Percentiles rank a stretch among this genome's conserved stretches.
These are phyloP conservation scores for Aspergillus ostianus DNA, from an alignment of 495 filamentous ascomycete genomes.

Conservation along the genomic window DNA sequence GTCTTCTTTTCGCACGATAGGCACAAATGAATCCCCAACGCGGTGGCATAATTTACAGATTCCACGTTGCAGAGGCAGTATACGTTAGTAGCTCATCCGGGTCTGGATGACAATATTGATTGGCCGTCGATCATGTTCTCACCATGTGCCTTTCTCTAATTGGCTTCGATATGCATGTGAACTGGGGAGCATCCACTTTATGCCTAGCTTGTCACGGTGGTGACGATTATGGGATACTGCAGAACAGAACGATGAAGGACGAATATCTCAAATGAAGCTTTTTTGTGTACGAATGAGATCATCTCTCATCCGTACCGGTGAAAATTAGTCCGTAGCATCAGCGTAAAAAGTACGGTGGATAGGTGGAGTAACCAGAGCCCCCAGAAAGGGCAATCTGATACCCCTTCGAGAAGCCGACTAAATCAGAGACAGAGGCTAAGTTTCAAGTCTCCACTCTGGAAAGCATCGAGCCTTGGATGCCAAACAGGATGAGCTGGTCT, in stretches of 20 bases:
- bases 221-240: neutral
- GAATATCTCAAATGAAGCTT: too few relatives aligned
- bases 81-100: neutral
- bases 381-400: neutral
- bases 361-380: neutral
- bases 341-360: too few relatives aligned
- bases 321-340: too few relatives aligned
- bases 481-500: neutral
- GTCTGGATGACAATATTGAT: neutral
- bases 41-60: neutral
- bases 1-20: too few relatives aligned
- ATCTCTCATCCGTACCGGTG: too few relatives aligned
- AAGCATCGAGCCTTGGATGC: neutral
- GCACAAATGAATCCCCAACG: neutral
- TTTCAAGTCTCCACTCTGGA: neutral
- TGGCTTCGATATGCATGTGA: neutral
- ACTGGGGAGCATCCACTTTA: neutral
- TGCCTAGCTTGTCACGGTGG: neutral
- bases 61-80: neutral
- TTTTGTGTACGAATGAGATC: too few relatives aligned
- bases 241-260: too few relatives aligned
- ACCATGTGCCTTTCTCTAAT: neutral
- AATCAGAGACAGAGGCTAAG: neutral
- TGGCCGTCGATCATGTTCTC: neutral
- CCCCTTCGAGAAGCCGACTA: neutral